Conservation (phyloP, 495 filamentous ascomycete genomes). For the Talaromyces wortmannii region DNA sequence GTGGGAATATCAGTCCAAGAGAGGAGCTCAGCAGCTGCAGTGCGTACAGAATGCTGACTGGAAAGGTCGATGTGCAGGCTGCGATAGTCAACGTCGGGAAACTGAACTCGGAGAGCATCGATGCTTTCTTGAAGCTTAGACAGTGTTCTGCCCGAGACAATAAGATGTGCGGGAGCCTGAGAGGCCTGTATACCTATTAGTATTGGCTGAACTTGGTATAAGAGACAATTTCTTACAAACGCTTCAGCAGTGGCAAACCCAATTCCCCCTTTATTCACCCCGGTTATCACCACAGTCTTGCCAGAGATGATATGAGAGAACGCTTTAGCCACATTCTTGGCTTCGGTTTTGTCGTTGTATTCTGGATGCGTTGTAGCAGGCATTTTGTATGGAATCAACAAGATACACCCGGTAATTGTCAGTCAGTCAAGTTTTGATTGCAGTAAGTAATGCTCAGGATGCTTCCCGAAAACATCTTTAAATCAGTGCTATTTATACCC, state of each 20-base stretch:
- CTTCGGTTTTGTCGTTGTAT: slow-evolving; percentile 30
- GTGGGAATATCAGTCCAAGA: slow-evolving; percentile 29
- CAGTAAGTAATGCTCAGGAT: not conserved
- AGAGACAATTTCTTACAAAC: slow-evolving; percentile 22
- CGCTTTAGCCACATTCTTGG: slow-evolving; percentile 28
- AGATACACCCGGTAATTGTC: not conserved
- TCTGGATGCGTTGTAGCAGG: slow-evolving; percentile 25
- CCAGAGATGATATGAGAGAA: slow-evolving; percentile 25
- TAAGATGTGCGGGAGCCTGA: slow-evolving; percentile 31
- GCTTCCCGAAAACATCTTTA: not conserved
- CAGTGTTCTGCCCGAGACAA: slow-evolving; percentile 30
- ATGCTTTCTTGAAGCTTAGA: slow-evolving; percentile 30
- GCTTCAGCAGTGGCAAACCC: slow-evolving; percentile 32
- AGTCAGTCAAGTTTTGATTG: not conserved
- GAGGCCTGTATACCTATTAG: slow-evolving; percentile 19
- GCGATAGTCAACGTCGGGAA: slow-evolving; percentile 28
- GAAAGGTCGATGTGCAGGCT: slow-evolving; percentile 35
- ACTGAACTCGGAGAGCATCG: slow-evolving; percentile 22
- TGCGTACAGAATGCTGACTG: slow-evolving; percentile 29
- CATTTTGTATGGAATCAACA: slow-evolving; percentile 6
- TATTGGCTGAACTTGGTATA: not conserved
- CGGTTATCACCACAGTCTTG: slow-evolving; percentile 37
- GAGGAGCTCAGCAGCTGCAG: slow-evolving; percentile 31
- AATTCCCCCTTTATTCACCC: slow-evolving; percentile 30
- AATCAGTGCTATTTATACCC: too few relatives aligned